Evolutionary conservation across 768 basidiomycete species (phyloP).

Genomic region (Sarcodon sp.): DNA sequence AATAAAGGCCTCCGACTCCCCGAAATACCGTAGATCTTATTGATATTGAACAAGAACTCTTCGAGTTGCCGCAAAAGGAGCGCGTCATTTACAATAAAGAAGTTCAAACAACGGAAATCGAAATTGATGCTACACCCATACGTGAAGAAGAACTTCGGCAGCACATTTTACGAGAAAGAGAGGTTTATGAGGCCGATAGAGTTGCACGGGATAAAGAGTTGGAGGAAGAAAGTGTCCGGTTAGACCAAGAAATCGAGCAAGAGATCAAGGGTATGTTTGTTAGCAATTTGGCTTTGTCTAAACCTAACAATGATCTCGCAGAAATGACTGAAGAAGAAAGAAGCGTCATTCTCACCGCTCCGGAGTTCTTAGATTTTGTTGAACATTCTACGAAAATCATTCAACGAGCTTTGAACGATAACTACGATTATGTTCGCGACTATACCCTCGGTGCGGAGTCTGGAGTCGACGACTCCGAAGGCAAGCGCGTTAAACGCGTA

Average conservation of each 20-base stretch:
- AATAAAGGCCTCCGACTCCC: constrained; percentile 18
- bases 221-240: constrained; percentile 71
- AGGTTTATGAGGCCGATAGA: constrained; percentile 52
- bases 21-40: constrained; percentile 68
- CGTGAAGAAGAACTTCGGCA: constrained; percentile 65
- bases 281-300: too few relatives aligned
- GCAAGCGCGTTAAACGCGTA: constrained; percentile 81
- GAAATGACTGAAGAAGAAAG: constrained; percentile 86
- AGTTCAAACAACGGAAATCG: constrained; percentile 62
- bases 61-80: constrained; percentile 81
- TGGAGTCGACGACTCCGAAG: constrained; percentile 81
- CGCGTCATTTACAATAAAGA: constrained; percentile 78
- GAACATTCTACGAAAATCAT: constrained; percentile 92
- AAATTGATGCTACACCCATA: constrained; percentile 34
- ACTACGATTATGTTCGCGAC: constrained; percentile 94
- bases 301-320: constrained; percentile 14
- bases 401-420: constrained; percentile 88
- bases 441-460: constrained; percentile 86
- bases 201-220: constrained; percentile 62
- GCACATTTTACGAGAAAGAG: constrained; percentile 54
- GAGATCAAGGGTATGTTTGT: constrained; percentile 59
- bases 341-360: constrained; percentile 67
- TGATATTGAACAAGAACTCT: constrained; percentile 82
- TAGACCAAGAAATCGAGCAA: constrained; percentile 79
- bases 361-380: constrained; percentile 89